These are phyloP conservation scores for Camellia granthamiana DNA, from an alignment of 148 eudicot species.

Conservation along the genomic window DNA sequence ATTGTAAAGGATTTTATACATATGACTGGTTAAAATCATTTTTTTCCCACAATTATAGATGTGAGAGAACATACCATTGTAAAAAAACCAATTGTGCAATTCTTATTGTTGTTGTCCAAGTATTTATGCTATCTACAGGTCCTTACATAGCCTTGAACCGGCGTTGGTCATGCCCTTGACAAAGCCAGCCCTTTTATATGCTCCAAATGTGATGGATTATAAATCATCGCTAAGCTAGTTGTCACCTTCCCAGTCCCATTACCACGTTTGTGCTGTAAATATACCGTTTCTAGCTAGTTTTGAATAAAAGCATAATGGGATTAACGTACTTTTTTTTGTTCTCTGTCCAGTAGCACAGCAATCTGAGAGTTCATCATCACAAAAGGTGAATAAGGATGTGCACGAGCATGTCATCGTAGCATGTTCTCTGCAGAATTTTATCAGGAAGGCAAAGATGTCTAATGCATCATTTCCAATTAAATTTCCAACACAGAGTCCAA, in stretches of 20 bases:
- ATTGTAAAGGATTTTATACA: not conserved
- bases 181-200: not conserved
- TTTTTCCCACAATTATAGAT: no score
- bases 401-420: slow-evolving; percentile 71
- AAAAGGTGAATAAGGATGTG: slow-evolving; percentile 44
- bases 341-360: slow-evolving; percentile 52
- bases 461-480: slow-evolving; percentile 50
- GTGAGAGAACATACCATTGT: not conserved
- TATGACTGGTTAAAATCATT: not conserved
- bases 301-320: not conserved
- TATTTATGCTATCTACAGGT: not conserved
- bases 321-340: slow-evolving; percentile 24
- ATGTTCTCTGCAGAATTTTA: slow-evolving; percentile 58
- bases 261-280: not conserved
- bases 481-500: slow-evolving; percentile 47
- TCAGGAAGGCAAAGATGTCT: slow-evolving; percentile 38
- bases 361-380: slow-evolving; percentile 36
- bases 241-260: not conserved
- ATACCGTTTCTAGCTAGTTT: not conserved
- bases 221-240: not conserved
- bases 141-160: not conserved
- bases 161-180: not conserved
- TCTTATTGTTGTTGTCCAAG: not conserved
- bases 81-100: not conserved
- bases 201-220: not conserved